Conservation (phyloP, 495 filamentous ascomycete genomes). For the Neurospora terricola region DNA sequence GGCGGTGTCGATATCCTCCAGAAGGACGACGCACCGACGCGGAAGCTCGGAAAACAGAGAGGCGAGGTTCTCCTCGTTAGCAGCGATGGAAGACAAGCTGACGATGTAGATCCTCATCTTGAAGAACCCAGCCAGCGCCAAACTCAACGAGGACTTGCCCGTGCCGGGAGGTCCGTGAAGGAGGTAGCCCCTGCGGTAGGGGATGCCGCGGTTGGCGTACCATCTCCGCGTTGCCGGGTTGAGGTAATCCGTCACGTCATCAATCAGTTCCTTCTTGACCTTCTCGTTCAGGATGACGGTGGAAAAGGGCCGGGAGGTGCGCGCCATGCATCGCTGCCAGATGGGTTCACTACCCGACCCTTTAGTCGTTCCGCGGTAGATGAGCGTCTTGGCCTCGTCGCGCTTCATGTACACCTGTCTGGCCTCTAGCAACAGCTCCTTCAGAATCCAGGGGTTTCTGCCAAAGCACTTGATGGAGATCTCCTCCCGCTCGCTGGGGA, state of each 20-base stretch:
- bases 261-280: slow-evolving; percentile 64
- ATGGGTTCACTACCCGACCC: slow-evolving; percentile 20
- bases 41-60: slow-evolving; percentile 61
- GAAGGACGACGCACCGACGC: slow-evolving; percentile 56
- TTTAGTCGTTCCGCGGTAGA: slow-evolving; percentile 47
- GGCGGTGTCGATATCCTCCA: slow-evolving; percentile 67
- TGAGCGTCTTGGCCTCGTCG: slow-evolving; percentile 54
- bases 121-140: slow-evolving; percentile 35
- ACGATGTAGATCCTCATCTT: slow-evolving; percentile 50
- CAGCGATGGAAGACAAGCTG: slow-evolving; percentile 48
- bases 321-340: slow-evolving; percentile 46
- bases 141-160: slow-evolving; percentile 43
- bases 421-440: slow-evolving; percentile 57
- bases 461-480: slow-evolving; percentile 58
- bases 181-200: slow-evolving; percentile 39
- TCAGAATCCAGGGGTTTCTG: slow-evolving; percentile 53
- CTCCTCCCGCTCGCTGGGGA: slow-evolving; percentile 41
- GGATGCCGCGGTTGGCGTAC: slow-evolving; percentile 58
- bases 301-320: slow-evolving; percentile 65
- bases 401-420: slow-evolving; percentile 45
- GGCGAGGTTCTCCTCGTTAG: slow-evolving; percentile 63
- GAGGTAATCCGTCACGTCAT: slow-evolving; percentile 84
- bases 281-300: slow-evolving; percentile 75
- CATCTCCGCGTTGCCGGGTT: slow-evolving; percentile 64
- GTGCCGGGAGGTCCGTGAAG: slow-evolving; percentile 41